Conservation (phyloP, 2,329 filamentous ascomycete species). For the Calonectria henricotiae region DNA sequence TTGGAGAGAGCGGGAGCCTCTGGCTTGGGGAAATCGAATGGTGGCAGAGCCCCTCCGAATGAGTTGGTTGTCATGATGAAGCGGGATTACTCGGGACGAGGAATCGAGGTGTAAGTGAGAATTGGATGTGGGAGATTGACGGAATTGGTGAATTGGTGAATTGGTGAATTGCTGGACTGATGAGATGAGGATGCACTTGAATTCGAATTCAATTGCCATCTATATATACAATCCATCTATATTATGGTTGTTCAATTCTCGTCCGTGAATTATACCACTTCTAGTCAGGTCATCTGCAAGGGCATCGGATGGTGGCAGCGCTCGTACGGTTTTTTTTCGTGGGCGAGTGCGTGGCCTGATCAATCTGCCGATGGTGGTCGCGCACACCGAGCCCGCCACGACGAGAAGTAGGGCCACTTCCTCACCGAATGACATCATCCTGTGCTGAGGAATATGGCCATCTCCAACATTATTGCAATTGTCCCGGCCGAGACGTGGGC, state of each 20-base stretch:
- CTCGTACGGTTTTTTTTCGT: conserved; percentile 30
- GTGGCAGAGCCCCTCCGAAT: conserved; percentile 27
- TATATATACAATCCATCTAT: conserved; percentile 26
- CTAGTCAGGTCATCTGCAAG: conserved; percentile 22
- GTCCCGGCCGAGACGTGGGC: conserved; percentile 17
- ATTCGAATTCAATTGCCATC: conserved; percentile 22
- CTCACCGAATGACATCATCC: conserved; percentile 30
- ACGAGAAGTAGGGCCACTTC: conserved; percentile 21
- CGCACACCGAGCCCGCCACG: neutral
- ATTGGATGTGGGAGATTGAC: conserved; percentile 8
- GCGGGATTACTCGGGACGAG: neutral
- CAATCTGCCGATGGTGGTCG: conserved; percentile 19
- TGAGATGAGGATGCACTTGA: conserved; percentile 1
- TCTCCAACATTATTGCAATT: conserved; percentile 5
- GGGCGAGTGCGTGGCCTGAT: conserved; percentile 25
- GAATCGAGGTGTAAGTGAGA: neutral
- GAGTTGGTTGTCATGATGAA: conserved; percentile 30
- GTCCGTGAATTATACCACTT: neutral
- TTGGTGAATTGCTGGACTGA: conserved; percentile 8
- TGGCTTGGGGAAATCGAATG: conserved; percentile 29
- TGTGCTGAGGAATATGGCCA: conserved; percentile 25
- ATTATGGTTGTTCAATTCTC: conserved; percentile 7
- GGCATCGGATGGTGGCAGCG: conserved; percentile 9
- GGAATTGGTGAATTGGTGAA: neutral
- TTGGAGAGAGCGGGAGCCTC: conserved; percentile 22